A percentile compares a stretch with the other conserved stretches of the same genome.
phyloP scores from a whole-genome alignment of 2,329 filamentous ascomycete genomes.

The Neofusicoccum kwambonambiense region DNA sequence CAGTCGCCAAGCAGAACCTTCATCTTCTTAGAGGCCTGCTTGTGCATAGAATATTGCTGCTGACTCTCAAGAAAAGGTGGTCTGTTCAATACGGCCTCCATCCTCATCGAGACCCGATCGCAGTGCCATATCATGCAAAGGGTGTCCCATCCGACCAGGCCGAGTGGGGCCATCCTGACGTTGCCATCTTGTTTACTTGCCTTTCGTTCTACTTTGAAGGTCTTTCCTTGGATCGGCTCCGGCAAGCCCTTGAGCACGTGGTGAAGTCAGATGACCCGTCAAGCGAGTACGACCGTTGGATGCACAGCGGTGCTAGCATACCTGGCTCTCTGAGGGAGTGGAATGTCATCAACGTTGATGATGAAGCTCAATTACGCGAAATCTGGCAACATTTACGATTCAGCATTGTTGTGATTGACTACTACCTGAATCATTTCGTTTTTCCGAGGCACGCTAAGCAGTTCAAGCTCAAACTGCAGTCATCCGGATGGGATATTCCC shows the following conservation, averaged over 20 bases:
- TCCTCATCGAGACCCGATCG: slow-evolving; percentile 55
- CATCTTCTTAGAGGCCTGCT: slow-evolving; percentile 64
- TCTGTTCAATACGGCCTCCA: slow-evolving; percentile 60
- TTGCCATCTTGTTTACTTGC: slow-evolving; percentile 35
- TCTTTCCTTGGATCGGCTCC: slow-evolving; percentile 50
- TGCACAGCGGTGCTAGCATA: slow-evolving; percentile 43
- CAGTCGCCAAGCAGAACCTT: slow-evolving; percentile 45
- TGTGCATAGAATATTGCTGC: slow-evolving; percentile 57
- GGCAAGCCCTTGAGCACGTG: slow-evolving; percentile 52
- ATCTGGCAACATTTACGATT: slow-evolving; percentile 54
- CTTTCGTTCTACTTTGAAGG: slow-evolving; percentile 65
- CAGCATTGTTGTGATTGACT: slow-evolving; percentile 59
- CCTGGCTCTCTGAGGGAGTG: slow-evolving; percentile 52
- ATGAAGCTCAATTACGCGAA: slow-evolving; percentile 48
- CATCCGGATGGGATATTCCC: slow-evolving; percentile 68
- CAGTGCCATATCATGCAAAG: slow-evolving; percentile 56
- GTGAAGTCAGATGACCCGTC: slow-evolving; percentile 57
- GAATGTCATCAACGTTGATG: slow-evolving; percentile 60
- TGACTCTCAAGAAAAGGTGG: slow-evolving; percentile 63
- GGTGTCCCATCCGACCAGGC: slow-evolving; percentile 55
- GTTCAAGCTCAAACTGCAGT: slow-evolving; percentile 62
- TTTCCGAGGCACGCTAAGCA: slow-evolving; percentile 66
- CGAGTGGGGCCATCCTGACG: slow-evolving; percentile 70
- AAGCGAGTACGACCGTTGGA: slow-evolving; percentile 58
- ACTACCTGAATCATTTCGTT: slow-evolving; percentile 63